Base-by-base conservation (phyloP, 768 basidiomycete genomes). In the Rhodosporidiobolus sp. region DNA sequence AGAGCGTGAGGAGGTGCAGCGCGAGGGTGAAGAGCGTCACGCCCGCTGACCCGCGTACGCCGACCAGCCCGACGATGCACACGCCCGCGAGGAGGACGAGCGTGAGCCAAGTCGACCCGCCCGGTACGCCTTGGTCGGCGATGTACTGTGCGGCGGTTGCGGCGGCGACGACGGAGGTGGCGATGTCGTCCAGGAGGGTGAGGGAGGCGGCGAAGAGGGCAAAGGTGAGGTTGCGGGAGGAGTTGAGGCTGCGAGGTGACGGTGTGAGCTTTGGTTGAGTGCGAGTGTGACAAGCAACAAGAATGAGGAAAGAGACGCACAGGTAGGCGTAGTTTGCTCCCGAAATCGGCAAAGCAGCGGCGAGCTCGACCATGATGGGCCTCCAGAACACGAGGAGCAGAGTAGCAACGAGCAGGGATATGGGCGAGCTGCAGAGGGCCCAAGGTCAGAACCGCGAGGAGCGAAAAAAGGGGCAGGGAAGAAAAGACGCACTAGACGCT, bases 251-350 rank as follows among this genome's bases (percentile, higher is more conserved):
- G 73, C 54, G n/a, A 46, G 61, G 68, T 66, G 17, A 65, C 52
- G 10, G 24, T 30, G 28, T 8, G 22, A 7, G n/a, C 14, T 11
- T 6, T 32, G 3, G 35, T 73, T 76, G 48, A 67, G 28, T 2
- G 17, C 45, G 4, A 12, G 28, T 2, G 17, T 54, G 4, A 12
- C 11, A 32, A 50, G 45, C 9, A 8, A 19, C 58, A 49, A 52
- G 10, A 43, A 7, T 7, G 38, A 38, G 20, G 22, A 48, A 17
- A 26, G 32, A 17, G 17, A 48, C 63, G 43, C 22, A 66, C 49
- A 89, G 81, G 77, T 89, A 89, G 0, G 86, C 86, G 77, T 89
- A 90, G 8, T 88, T 89, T 14, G 88, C 88, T 1, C 90, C 90
- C 66, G 84, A 86, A 17, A 90, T 84, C 1, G 88, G 87, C 2